phyloP scores from a whole-genome alignment of 306 rosid genomes.

The Chamaecrista fasciculata region DNA sequence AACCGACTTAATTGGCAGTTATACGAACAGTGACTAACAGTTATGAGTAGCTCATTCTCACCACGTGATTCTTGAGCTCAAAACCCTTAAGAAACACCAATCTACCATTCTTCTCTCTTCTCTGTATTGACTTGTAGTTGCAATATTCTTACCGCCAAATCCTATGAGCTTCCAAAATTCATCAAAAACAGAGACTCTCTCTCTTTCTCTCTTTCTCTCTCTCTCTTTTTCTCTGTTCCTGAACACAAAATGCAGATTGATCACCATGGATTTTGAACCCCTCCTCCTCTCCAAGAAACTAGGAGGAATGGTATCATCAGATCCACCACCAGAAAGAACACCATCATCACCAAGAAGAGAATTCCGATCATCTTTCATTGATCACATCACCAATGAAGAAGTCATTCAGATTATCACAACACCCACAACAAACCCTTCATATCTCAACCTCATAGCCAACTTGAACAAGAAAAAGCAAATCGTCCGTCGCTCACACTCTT shows the following conservation, averaged over 20 bases:
- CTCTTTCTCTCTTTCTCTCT: no score
- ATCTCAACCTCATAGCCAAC: conserved; percentile 44
- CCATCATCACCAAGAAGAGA: conserved; percentile 33
- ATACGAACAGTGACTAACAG: conserved; percentile 4
- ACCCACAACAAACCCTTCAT: conserved; percentile 33
- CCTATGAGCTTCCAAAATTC: background rate
- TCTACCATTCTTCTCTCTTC: conserved; percentile 20
- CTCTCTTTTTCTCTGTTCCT: no score
- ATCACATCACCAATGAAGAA: conserved; percentile 38
- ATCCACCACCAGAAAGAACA: conserved; percentile 24
- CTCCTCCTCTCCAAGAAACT: conserved; percentile 36
- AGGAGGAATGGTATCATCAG: background rate
- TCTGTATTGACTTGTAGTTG: conserved; percentile 35
- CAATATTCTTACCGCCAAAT: background rate
- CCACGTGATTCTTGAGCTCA: background rate
- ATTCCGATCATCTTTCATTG: conserved; percentile 27
- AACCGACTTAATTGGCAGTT: no score
- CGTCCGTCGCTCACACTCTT: conserved; percentile 51
- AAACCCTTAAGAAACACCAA: background rate
- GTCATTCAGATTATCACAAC: conserved; percentile 36
- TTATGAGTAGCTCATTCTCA: background rate
- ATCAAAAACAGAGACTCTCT: background rate
- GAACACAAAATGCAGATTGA: conserved; percentile 17
- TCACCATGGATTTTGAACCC: conserved; percentile 48
- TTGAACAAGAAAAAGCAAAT: conserved; percentile 38